Evolutionary conservation across 1,139 yeast genomes (phyloP).

Genomic region (Pichia sp.): DNA sequence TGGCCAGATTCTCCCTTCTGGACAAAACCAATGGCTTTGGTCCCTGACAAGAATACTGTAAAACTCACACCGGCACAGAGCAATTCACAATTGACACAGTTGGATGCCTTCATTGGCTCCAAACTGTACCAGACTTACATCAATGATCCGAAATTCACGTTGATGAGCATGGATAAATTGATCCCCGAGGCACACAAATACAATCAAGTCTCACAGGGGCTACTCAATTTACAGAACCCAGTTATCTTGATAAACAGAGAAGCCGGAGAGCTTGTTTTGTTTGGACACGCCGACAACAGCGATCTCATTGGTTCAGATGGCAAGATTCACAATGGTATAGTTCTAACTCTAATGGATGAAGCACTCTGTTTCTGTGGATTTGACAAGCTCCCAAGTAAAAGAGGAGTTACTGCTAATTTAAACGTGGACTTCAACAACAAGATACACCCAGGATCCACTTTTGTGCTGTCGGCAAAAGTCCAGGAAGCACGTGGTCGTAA

Average conservation of each 20-base stretch:
- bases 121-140: conserved; percentile 30
- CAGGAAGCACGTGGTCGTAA: conserved; percentile 69
- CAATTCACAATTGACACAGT: conserved; percentile 29
- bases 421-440: conserved; percentile 61
- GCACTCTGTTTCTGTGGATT: conserved; percentile 84
- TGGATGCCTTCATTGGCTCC: not conserved
- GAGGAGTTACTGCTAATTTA: conserved; percentile 88
- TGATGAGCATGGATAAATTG: conserved; percentile 33
- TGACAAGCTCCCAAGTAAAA: conserved; percentile 67
- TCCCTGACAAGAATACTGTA: conserved; percentile 1
- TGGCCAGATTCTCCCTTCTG: conserved; percentile 34
- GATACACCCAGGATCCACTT: conserved; percentile 56
- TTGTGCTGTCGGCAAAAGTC: conserved; percentile 64
- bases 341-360: conserved; percentile 82
- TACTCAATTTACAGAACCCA: conserved; percentile 51
- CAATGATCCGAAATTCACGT: conserved; percentile 17
- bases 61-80: conserved; percentile 5
- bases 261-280: conserved; percentile 45
- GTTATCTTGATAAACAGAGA: conserved; percentile 42
- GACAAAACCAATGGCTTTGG: conserved; percentile 21
- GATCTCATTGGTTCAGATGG: conserved; percentile 58
- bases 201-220: conserved; percentile 62
- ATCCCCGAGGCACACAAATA: conserved; percentile 56
- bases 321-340: conserved; percentile 78
- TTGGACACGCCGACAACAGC: conserved; percentile 30